Base-by-base conservation (phyloP, 2,329 filamentous ascomycete genomes). In the Nemania sp. region DNA sequence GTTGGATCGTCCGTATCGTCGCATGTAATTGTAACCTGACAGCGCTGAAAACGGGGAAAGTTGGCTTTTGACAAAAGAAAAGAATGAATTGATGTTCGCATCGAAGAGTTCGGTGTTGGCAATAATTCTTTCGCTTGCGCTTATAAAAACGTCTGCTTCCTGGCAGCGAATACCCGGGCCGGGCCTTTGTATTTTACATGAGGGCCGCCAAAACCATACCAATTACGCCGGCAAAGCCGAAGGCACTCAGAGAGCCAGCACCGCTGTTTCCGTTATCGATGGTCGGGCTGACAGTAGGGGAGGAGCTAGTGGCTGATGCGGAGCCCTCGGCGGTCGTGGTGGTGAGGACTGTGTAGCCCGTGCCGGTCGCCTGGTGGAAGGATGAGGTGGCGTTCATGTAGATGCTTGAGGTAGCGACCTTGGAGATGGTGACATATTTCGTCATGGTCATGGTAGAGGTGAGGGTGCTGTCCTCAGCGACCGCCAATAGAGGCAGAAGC, bases 401-500 rank as follows among this genome's bases (percentile, higher is more conserved):
- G 51, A 74, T 62, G 53, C 72, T 76, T n/a, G 75, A 69, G 3
- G 73, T 77, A 27, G 69, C 51, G 38, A 84, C 81, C 74, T 80
- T 77, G 53, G 82, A 82, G 69, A 88, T 82, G 53, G 83, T 87
- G 76, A 86, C 75, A 56, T 85, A 87, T 76, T 83, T 84, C 75
- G 85, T 87, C 73, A 84, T 74, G 53, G 82, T 84, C 63, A 81
- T 80, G 47, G 86, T 89, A 27, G 81, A 81, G 24, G 83, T 85
- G 20, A 83, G 81, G 51, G 82, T 82, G 26, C 76, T 74, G 38
- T 77, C 78, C 59, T 81, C 76, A 43, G 86, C 86, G 60, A 86
- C 73, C 67, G 85, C 87, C 75, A 88, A 77, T 61, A 87, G 80
- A 73, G 87, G 87, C 76, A 89, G 82, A 70, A 85, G 76, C 69